Evolutionary conservation across 495 filamentous ascomycete species (phyloP).

Genomic region (Talaromyces proteolyticus): DNA sequence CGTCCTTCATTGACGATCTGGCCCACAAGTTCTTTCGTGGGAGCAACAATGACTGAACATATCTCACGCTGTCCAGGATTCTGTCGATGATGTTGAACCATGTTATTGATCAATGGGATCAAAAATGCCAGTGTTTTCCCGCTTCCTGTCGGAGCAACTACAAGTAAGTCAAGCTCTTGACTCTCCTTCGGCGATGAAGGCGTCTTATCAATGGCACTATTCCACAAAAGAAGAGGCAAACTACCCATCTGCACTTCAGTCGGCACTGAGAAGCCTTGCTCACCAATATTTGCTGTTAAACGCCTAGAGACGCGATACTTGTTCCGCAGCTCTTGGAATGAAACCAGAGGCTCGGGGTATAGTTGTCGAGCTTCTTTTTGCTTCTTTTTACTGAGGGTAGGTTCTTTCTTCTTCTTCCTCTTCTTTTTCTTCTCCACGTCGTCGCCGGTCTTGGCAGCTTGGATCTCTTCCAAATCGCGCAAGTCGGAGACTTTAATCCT

Average conservation of each 20-base stretch:
- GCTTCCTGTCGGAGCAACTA: conserved; percentile 90
- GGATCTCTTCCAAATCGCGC: conserved; percentile 35
- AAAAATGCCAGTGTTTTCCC: conserved; percentile 96
- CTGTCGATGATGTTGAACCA: conserved; percentile 49
- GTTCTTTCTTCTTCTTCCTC: conserved; percentile 39
- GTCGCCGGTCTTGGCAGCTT: conserved; percentile 27
- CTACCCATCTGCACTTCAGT: conserved; percentile 91
- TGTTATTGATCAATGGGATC: conserved; percentile 74
- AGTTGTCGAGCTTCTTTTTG: conserved; percentile 47
- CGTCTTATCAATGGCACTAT: conserved; percentile 8
- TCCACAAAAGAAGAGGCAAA: conserved; percentile 67
- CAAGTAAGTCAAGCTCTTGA: conserved; percentile 64
- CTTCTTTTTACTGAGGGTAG: conserved; percentile 45
- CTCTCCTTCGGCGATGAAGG: conserved; percentile 11
- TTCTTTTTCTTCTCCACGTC: conserved; percentile 32
- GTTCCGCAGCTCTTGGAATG: conserved; percentile 66
- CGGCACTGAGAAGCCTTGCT: conserved; percentile 77
- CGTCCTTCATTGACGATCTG: conserved; percentile 92
- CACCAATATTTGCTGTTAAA: conserved; percentile 70
- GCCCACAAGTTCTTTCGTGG: conserved; percentile 84
- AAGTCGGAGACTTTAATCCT: conserved; percentile 81
- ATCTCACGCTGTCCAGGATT: conserved; percentile 45
- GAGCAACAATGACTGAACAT: conserved; percentile 68
- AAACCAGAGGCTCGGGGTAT: conserved; percentile 69
- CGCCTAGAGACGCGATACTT: conserved; percentile 64